Evolutionary conservation across 257 asterid species (phyloP).

Genomic region (Solanum appendiculatum): DNA sequence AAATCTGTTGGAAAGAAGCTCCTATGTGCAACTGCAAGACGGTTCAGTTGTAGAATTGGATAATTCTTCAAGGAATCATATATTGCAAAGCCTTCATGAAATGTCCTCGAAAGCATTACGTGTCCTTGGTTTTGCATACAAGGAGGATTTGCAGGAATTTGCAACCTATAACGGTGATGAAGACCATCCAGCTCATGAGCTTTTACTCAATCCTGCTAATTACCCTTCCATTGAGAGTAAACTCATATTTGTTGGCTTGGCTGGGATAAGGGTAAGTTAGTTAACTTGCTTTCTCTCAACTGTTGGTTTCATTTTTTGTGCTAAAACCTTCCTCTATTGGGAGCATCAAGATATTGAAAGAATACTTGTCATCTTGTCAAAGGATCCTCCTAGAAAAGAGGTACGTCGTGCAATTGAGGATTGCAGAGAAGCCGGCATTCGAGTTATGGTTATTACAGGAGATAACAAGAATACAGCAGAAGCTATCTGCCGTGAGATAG

Average conservation of each 20-base stretch:
- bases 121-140: conserved; percentile 92
- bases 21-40: conserved; percentile 65
- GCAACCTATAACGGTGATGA: conserved; percentile 79
- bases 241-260: conserved; percentile 80
- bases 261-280: conserved; percentile 88
- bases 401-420: conserved; percentile 90
- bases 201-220: conserved; percentile 68
- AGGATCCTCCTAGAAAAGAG: conserved; percentile 99
- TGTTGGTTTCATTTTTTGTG: neutral
- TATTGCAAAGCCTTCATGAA: conserved; percentile 60
- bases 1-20: conserved; percentile 83
- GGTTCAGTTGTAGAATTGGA: conserved; percentile 70
- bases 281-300: neutral
- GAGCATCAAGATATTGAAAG: neutral
- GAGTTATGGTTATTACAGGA: conserved; percentile 97
- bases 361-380: neutral
- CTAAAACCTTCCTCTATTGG: neutral
- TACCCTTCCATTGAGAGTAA: conserved; percentile 84
- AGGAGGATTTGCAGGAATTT: conserved; percentile 57
- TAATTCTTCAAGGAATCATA: conserved; percentile 30
- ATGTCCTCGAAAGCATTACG: conserved; percentile 86
- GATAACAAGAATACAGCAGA: conserved; percentile 96
- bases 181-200: conserved; percentile 92
- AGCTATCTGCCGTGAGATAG: conserved; percentile 93
- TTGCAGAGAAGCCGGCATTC: conserved; percentile 96